These are phyloP conservation scores for Drosera capensis DNA, from an alignment of 148 eudicot species.

Conservation along the genomic window DNA sequence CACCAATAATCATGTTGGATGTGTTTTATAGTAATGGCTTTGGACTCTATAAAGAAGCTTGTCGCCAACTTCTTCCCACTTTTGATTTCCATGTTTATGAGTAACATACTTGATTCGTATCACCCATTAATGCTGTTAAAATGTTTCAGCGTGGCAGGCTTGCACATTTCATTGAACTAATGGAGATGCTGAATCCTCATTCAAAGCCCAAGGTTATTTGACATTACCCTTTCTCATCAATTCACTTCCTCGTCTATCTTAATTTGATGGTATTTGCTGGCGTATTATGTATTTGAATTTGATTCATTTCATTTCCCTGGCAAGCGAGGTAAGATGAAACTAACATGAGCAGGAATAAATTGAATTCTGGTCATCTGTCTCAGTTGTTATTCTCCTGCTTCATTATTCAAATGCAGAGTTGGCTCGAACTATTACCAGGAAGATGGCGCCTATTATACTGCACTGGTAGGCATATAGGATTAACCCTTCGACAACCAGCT, in stretches of 20 bases:
- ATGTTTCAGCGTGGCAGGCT: conserved; percentile 62
- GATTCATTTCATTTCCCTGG: not conserved
- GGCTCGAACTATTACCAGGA: conserved; percentile 66
- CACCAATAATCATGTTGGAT: no score
- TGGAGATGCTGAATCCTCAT: conserved; percentile 93
- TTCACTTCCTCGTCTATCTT: not conserved
- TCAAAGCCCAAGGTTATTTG: conserved; percentile 59
- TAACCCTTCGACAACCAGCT: conserved; percentile 73
- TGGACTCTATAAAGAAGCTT: not conserved
- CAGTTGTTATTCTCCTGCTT: not conserved
- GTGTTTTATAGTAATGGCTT: no score
- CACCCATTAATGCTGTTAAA: conserved; percentile 1
- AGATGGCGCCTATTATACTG: conserved; percentile 82
- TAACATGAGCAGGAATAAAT: no score
- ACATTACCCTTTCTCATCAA: not conserved
- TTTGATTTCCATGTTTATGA: no score
- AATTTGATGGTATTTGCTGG: not conserved
- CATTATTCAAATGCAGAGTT: conserved; percentile 39
- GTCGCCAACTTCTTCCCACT: no score
- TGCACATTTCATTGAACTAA: conserved; percentile 70
- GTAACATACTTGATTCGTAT: no score
- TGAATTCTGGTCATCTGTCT: no score
- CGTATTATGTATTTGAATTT: no score
- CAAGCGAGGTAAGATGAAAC: no score
- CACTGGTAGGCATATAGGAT: conserved; percentile 79